These are phyloP conservation scores for Thymus mandschuricus DNA, from an alignment of 257 asterid genomes.

Conservation along the genomic window DNA sequence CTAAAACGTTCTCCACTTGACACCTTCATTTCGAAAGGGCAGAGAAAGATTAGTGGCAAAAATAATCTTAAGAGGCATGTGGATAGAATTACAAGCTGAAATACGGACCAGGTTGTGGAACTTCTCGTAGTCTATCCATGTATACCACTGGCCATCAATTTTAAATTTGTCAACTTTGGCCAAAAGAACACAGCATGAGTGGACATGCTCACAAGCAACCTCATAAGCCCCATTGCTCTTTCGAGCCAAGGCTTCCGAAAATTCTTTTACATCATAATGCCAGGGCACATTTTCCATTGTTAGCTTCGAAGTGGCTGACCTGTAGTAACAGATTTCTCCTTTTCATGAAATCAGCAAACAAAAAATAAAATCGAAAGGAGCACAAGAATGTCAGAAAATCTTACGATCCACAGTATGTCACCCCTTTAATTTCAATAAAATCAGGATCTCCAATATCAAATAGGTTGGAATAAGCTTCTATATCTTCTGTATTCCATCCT, in stretches of 20 bases:
- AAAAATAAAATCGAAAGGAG: neutral
- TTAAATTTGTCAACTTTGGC: slow-evolving; percentile 87
- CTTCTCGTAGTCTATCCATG: slow-evolving; percentile 98
- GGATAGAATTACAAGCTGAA: neutral
- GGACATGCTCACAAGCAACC: slow-evolving; percentile 97
- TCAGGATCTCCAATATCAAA: slow-evolving; percentile 84
- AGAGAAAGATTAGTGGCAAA: slow-evolving; percentile 3
- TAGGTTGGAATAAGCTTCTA: slow-evolving; percentile 85
- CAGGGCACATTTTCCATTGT: slow-evolving; percentile 99
- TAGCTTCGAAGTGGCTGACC: slow-evolving; percentile 94
- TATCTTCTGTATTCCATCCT: slow-evolving; percentile 97
- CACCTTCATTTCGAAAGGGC: slow-evolving; percentile 52
- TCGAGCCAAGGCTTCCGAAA: slow-evolving; percentile 78
- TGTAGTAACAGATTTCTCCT: slow-evolving; percentile 40
- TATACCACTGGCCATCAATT: slow-evolving; percentile 80
- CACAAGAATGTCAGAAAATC: slow-evolving; percentile 28
- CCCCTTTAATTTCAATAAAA: slow-evolving; percentile 97
- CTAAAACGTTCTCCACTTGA: slow-evolving; percentile 70
- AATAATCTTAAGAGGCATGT: neutral
- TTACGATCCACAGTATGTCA: slow-evolving; percentile 98
- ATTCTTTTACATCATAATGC: slow-evolving; percentile 92
- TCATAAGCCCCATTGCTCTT: slow-evolving; percentile 87
- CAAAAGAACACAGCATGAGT: slow-evolving; percentile 93
- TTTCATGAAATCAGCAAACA: slow-evolving; percentile 11
- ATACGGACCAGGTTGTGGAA: slow-evolving; percentile 86